phyloP scores from a whole-genome alignment of 2,329 filamentous ascomycete genomes.

The Zasmidium angulare region DNA sequence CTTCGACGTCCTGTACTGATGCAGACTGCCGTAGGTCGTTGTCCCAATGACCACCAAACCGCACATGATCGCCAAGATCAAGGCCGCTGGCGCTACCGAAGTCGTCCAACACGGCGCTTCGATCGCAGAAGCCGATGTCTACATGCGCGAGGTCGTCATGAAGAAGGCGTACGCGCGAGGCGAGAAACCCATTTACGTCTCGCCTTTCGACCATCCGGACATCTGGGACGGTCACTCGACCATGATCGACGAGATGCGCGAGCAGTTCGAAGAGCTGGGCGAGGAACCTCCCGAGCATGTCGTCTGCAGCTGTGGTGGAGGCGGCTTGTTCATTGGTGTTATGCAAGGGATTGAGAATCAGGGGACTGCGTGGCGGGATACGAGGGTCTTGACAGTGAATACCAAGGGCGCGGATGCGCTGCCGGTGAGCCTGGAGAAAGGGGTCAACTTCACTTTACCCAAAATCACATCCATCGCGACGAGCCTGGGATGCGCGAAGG shows the following conservation, averaged over 20 bases:
- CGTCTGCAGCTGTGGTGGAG: conserved; percentile 79
- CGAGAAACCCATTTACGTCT: conserved; percentile 60
- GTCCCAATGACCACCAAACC: conserved; percentile 66
- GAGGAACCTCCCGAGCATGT: conserved; percentile 62
- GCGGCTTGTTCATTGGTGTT: conserved; percentile 75
- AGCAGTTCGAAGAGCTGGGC: conserved; percentile 39
- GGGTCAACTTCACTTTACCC: conserved; percentile 58
- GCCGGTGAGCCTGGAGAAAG: conserved; percentile 57
- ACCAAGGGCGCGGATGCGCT: conserved; percentile 73
- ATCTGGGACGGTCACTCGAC: conserved; percentile 67
- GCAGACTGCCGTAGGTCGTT: conserved; percentile 66
- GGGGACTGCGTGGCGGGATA: conserved; percentile 33
- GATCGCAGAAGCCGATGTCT: conserved; percentile 68
- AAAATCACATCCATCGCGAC: conserved; percentile 75
- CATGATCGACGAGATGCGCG: conserved; percentile 54
- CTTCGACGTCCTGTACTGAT: conserved; percentile 66
- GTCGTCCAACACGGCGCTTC: conserved; percentile 68
- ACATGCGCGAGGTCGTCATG: conserved; percentile 61
- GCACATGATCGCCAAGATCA: conserved; percentile 70
- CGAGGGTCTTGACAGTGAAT: conserved; percentile 70
- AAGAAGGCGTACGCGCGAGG: conserved; percentile 40
- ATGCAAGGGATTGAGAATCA: conserved; percentile 65
- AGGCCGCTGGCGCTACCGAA: conserved; percentile 63
- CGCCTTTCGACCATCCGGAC: conserved; percentile 67
- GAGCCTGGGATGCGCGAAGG: conserved; percentile 67